phyloP scores from a whole-genome alignment of 2,329 filamentous ascomycete genomes.

The Cryphonectria naterciae region DNA sequence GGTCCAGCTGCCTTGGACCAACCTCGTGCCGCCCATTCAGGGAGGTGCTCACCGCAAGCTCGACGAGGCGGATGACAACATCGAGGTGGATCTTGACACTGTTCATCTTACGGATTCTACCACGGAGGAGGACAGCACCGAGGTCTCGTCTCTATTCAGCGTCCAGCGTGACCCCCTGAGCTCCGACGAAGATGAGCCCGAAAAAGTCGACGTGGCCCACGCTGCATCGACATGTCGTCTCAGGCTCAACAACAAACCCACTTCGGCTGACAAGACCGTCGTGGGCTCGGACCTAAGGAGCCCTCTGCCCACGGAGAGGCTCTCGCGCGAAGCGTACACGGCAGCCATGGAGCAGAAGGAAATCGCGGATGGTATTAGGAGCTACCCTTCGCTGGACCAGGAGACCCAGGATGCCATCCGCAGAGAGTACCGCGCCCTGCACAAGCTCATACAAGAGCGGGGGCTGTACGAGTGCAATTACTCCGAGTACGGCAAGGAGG shows the following conservation, averaged over 20 bases:
- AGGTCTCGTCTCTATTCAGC: conserved; percentile 21
- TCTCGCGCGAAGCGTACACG: conserved; percentile 28
- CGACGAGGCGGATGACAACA: not conserved
- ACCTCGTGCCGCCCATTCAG: conserved; percentile 61
- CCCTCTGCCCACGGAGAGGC: conserved; percentile 8
- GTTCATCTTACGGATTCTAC: not conserved
- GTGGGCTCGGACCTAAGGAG: not conserved
- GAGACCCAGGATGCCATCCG: conserved; percentile 59
- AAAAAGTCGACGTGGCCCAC: not conserved
- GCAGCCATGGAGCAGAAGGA: conserved; percentile 30
- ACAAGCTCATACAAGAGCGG: conserved; percentile 56
- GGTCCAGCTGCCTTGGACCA: conserved; percentile 51
- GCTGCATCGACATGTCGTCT: conserved; percentile 11
- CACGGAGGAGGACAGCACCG: conserved; percentile 19
- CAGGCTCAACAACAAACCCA: not conserved
- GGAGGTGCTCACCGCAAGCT: conserved; percentile 32
- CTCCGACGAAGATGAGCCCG: conserved; percentile 24
- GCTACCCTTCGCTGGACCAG: conserved; percentile 58
- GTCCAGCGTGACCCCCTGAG: conserved; percentile 18
- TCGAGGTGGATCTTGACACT: conserved; percentile 6
- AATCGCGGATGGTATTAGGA: conserved; percentile 35
- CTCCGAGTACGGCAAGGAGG: conserved; percentile 61
- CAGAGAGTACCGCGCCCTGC: conserved; percentile 58
- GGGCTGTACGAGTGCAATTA: conserved; percentile 65
- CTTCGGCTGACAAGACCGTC: not conserved